phyloP scores from a whole-genome alignment of 78 protist species.

The Dictyostelium discoideum region DNA sequence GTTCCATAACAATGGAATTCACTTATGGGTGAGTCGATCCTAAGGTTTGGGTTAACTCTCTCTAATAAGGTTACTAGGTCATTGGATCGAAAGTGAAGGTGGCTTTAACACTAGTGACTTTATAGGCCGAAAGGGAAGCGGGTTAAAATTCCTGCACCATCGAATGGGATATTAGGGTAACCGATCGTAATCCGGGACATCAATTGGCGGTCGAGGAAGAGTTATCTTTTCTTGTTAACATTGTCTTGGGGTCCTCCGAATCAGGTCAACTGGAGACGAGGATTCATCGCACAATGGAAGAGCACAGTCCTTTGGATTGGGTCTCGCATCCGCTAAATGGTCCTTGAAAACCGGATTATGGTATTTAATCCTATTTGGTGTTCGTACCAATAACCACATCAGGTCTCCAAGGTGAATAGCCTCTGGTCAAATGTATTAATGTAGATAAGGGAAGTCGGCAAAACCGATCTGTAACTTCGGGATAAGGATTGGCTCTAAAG shows the following conservation, averaged over 20 bases:
- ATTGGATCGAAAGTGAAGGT: background rate
- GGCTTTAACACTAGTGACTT: slow-evolving; percentile 4
- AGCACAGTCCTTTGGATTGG: slow-evolving; percentile 21
- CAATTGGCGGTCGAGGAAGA: slow-evolving; percentile 83
- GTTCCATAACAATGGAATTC: slow-evolving; percentile 91
- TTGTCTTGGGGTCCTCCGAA: slow-evolving; percentile 13
- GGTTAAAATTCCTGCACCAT: slow-evolving; percentile 92
- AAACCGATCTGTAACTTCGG: slow-evolving; percentile 95
- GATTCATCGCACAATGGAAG: slow-evolving; percentile 23
- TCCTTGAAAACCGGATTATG: slow-evolving; percentile 88
- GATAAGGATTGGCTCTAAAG: slow-evolving; percentile 96
- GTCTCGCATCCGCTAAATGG: slow-evolving; percentile 39
- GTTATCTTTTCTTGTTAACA: slow-evolving; percentile 90
- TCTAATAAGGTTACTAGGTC: slow-evolving; percentile 10
- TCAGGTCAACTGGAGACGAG: slow-evolving; percentile 33
- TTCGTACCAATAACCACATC: slow-evolving; percentile 93
- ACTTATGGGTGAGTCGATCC: slow-evolving; percentile 93
- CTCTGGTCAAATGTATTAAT: slow-evolving; percentile 92
- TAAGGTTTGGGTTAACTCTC: slow-evolving; percentile 75
- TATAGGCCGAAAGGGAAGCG: slow-evolving; percentile 90
- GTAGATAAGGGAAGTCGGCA: slow-evolving; percentile 98
- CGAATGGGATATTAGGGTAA: slow-evolving; percentile 25
- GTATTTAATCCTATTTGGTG: slow-evolving; percentile 2
- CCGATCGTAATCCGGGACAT: slow-evolving; percentile 66
- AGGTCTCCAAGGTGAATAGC: slow-evolving; percentile 97